A percentile compares a stretch with the other conserved stretches of the same genome.
These are phyloP conservation scores for Canariomyces notabilis DNA, from an alignment of 2,329 filamentous ascomycete genomes.

Conservation along the genomic window DNA sequence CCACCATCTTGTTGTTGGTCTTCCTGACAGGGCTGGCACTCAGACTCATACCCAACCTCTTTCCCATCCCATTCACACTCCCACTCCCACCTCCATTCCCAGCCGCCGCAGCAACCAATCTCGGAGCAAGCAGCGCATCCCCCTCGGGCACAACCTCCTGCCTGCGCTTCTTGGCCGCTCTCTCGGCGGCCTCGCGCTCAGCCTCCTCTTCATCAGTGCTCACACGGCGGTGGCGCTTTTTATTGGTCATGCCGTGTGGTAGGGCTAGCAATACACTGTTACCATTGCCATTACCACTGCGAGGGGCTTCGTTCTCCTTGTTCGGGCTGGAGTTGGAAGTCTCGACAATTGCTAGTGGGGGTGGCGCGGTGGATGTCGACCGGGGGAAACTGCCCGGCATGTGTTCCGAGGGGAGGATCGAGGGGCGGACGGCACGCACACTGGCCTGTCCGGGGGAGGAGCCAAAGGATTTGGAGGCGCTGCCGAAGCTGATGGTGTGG, in stretches of 20 bases:
- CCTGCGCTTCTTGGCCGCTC: slow-evolving; percentile 56
- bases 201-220: slow-evolving; percentile 53
- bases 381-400: slow-evolving; percentile 55
- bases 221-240: slow-evolving; percentile 60
- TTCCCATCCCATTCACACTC: slow-evolving; percentile 31
- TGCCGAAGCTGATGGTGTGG: slow-evolving; percentile 56
- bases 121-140: slow-evolving; percentile 48
- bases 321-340: slow-evolving; percentile 33
- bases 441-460: slow-evolving; percentile 54
- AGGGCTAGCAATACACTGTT: slow-evolving; percentile 40
- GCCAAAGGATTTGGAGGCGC: slow-evolving; percentile 50
- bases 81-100: not conserved
- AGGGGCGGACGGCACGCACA: slow-evolving; percentile 54
- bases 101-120: slow-evolving; percentile 31
- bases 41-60: slow-evolving; percentile 27
- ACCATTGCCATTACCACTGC: too few relatives aligned
- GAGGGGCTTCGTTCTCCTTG: slow-evolving; percentile 50
- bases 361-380: slow-evolving; percentile 25
- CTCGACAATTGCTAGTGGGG: not conserved
- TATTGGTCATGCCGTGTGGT: slow-evolving; percentile 59
- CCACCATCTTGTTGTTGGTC: slow-evolving; percentile 25
- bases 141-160: slow-evolving; percentile 45
- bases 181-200: slow-evolving; percentile 42
- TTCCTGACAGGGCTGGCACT: slow-evolving; percentile 27
- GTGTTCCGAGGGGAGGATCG: slow-evolving; percentile 37